Evolutionary conservation across 768 basidiomycete genomes (phyloP), one percentile per base, ranked within the genome.

Genomic region (Agrocybe chaxingu): DNA sequence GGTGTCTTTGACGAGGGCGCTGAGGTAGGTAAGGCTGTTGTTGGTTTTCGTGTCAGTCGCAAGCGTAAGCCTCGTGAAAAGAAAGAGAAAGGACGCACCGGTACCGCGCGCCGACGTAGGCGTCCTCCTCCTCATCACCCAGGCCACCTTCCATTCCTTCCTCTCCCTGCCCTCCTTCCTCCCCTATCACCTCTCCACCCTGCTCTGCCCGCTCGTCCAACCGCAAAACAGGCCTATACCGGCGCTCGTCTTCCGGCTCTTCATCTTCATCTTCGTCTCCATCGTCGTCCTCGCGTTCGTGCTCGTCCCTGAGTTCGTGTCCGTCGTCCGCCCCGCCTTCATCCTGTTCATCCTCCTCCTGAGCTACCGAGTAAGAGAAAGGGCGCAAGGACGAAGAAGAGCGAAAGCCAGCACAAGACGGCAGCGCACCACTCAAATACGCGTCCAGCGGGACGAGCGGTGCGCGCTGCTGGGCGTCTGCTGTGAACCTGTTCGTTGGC

Each of bases 391-490:
- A n/a, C n/a, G n/a, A n/a, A n/a, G n/a, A 34, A 16, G 4, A 3
- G 4, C 34, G 35, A 8, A 13, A 16, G 29, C 46, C 41, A 5
- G 81, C 78, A 56, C 81, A 76, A 47, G 70, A 70, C 3, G 85
- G 85, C 12, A 83, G 58, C 48, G 70, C 76, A 10, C 81, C 80
- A 1, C 77, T 79, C 24, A 44, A 38, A 52, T 77, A 80, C n/a
- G 78, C 72, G 43, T 71, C 61, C 29, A 81, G 74, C 32, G 79
- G 65, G 38, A 89, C 78, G 6, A 82, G 72, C 1, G 87, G 78
- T n/a, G 77, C 71, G 48, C 81, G 80, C 4, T 81, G 80, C 66
- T 87, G 73, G 6, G 73, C 75, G 60, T 90, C 89, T 4, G 89
- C 81, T 13, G 83, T 72, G 62, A 87, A 86, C 53, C 89, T 91